A percentile compares a stretch with the other conserved stretches of the same genome.
Conservation (phyloP, 2,329 filamentous ascomycete species). For the Botrytis cinerea region DNA sequence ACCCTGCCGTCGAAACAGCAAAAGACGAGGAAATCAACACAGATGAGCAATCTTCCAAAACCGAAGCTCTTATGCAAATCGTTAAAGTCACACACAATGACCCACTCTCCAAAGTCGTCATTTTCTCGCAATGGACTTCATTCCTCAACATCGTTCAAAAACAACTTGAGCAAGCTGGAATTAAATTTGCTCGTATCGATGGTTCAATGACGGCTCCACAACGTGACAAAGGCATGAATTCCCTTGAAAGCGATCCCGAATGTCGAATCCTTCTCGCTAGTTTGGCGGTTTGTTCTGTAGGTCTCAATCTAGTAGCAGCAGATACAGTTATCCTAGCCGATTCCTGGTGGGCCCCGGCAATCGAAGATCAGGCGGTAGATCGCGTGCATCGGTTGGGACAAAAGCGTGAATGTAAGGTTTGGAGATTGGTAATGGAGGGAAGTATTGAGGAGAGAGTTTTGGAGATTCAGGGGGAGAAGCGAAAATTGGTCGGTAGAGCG, state of each 20-base stretch:
- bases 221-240: conserved; percentile 71
- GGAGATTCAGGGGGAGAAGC: conserved; percentile 75
- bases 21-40: conserved; percentile 57
- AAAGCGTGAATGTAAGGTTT: conserved; percentile 75
- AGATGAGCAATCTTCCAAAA: conserved; percentile 75
- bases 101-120: conserved; percentile 64
- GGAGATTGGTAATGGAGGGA: conserved; percentile 77
- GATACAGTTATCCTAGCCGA: conserved; percentile 84
- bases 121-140: conserved; percentile 78
- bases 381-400: conserved; percentile 86
- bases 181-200: conserved; percentile 73
- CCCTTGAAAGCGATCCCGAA: conserved; percentile 65
- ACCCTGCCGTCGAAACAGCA: conserved; percentile 61
- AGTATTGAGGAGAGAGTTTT: conserved; percentile 82
- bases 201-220: conserved; percentile 71
- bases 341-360: conserved; percentile 90
- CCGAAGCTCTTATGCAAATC: conserved; percentile 75
- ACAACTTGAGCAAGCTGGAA: conserved; percentile 61
- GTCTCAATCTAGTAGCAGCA: conserved; percentile 81
- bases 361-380: conserved; percentile 89
- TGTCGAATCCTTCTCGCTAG: conserved; percentile 80
- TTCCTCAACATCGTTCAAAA: conserved; percentile 72
- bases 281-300: conserved; percentile 79
- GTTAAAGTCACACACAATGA: conserved; percentile 68
- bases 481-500: conserved; percentile 73